Percentiles rank a stretch among this genome's conserved stretches.
Conservation (phyloP, 2,329 filamentous ascomycete genomes). For the Sarocladiaceae sp. region DNA sequence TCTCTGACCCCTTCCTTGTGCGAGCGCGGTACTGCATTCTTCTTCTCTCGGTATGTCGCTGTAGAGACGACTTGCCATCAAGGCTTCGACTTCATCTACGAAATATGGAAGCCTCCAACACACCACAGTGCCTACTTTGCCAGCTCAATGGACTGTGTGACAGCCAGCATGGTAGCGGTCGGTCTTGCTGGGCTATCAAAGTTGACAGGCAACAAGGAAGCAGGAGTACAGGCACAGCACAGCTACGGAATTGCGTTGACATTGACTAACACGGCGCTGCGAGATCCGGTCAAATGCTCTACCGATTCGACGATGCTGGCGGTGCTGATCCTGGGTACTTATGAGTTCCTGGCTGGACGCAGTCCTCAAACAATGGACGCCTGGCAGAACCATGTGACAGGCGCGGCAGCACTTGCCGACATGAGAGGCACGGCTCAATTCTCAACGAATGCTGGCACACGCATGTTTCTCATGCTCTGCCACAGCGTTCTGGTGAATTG, state of each 20-base stretch:
- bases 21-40: constrained; percentile 42
- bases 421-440: constrained; percentile 46
- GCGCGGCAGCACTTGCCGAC: constrained; percentile 45
- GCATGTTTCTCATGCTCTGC: constrained; percentile 52
- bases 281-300: constrained; percentile 35
- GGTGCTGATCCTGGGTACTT: constrained; percentile 50
- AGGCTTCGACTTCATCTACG: constrained; percentile 49
- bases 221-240: constrained; percentile 43
- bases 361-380: constrained; percentile 41
- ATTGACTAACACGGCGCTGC: constrained; percentile 47
- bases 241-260: constrained; percentile 48
- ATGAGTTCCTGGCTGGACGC: constrained; percentile 48
- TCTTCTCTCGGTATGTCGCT: constrained; percentile 48
- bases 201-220: constrained; percentile 32
- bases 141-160: constrained; percentile 34
- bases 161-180: constrained; percentile 51
- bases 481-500: constrained; percentile 48
- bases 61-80: constrained; percentile 42
- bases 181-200: constrained; percentile 49
- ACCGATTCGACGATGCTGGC: constrained; percentile 49
- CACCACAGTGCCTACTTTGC: constrained; percentile 25
- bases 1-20: constrained; percentile 25
- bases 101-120: constrained; percentile 45
- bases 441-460: constrained; percentile 36
- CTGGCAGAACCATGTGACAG: constrained; percentile 51